Evolutionary conservation across 345 rosid species (phyloP), one percentile per base, ranked within the genome.

Genomic region (Gossypioides kirkii): DNA sequence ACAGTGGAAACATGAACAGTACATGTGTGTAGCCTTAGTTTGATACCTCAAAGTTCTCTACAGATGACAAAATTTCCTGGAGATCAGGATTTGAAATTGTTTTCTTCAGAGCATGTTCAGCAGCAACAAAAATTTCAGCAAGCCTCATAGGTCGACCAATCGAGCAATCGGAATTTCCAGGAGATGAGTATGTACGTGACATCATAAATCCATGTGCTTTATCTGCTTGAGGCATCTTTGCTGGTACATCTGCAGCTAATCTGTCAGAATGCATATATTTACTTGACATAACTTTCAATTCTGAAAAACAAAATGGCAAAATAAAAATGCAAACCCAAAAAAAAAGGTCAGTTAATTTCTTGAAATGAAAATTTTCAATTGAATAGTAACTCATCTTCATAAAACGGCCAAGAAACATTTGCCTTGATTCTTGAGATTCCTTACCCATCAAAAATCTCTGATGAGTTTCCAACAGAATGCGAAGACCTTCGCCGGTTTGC

Each of bases 41-140:
- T 55, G 60, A 55, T 55, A 55, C 60, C 60, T 55, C 60, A 20
- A 55, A 55, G 60, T 22, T 55, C 60, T 55, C 60, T 55, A 10
- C 13, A 55, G 60, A 55, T 10, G 22, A 10, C 60, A 55, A 55
- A 22, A 20, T 22, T 20, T 55, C 20, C 60, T 55, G 25, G 13
- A 55, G 60, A 55, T 55, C 60, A 55, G 60, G 60, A 55, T 10
- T 55, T 20, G 60, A 55, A 55, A 55, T 55, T 55, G 60, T 55
- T 55, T 55, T 20, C 60, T 55, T 55, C 60, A 55, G 28, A 55
- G 26, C 60, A 55, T 22, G 22, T 55, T 55, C 60, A 22, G 60
- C 26, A 55, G 60, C 60, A 22, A 55, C 60, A 55, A 55, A 55
- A 18, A 55, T 55, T 20, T 55, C 60, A 55, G 60, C 60, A 55